Evolutionary conservation across 2,329 filamentous ascomycete species (phyloP), one percentile per base, ranked within the genome.

Genomic region (Pestalotiopsis sp.): DNA sequence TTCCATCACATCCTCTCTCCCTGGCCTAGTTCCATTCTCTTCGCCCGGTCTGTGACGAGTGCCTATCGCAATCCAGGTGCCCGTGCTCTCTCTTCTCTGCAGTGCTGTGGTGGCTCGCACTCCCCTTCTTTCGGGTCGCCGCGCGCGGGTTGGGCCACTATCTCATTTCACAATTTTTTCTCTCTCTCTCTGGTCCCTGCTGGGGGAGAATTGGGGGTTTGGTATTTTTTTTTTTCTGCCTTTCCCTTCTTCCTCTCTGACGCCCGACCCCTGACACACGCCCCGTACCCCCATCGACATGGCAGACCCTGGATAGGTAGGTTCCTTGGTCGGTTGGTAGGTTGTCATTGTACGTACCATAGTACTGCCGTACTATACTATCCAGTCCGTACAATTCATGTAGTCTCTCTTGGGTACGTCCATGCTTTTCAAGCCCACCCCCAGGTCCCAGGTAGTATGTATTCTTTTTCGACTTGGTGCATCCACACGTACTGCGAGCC

Each of bases 381-480:
- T 36, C 31, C 31, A 36, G 31, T 23, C 57, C 23, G 57, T n/a
- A 14, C 23, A 60, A 17, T 45, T 65, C 27, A 25, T 45, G 41
- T 63, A 59, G 23, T 11, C 20, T 41, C 31, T 65, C 27, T 45
- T 49, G 38, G 38, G 39, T 65, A 52, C 20, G 62, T 52, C 20
- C 57, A 73, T 72, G 73, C 45, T 20, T n/a, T n/a, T n/a, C 7
- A 52, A 20, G 20, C 45, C 45, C 31, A 36, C 31, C 31, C 31
- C 31, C 31, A 36, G 31, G 56, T 25, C 59, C 59, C 38, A 62
- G 59, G 59, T 62, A 39, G 17, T 52, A 9, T 59, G n/a, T 59
- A 23, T 59, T n/a, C 14, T 59, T 59, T 63, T 36, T 56, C 68
- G 68, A 68, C 71, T 70, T 70, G 71, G 69, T 68, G 70, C 71